Base-by-base conservation (phyloP, 2,329 filamentous ascomycete genomes). In the Sporothrix protearum region DNA sequence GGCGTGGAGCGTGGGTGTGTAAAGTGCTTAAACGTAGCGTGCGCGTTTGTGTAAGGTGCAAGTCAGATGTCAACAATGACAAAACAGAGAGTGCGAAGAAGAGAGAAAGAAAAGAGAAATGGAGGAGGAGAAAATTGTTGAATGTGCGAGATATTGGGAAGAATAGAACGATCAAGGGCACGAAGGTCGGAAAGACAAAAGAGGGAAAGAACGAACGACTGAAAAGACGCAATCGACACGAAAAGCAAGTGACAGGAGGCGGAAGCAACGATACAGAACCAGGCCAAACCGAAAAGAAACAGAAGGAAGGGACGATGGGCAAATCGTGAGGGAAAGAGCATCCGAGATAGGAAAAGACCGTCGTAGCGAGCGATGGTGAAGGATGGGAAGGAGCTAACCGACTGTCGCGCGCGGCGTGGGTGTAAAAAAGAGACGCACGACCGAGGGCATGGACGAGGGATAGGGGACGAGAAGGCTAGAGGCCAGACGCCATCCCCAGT, bases 381-480 rank as follows among this genome's bases (percentile, higher is more conserved):
- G 8, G 33, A 36, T 36, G 33, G 33, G 22, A 7, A 12, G 9
- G 16, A 7, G 47, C 1, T 3, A n/a, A n/a, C 42, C 36, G 33
- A 64, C 22, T 64, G 61, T 64, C 22, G 39, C 28, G 63, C 61
- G 59, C 59, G 36, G 59, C 59, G 36, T 47, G 61, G 25, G 25
- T 49, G 45, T 16, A 47, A 30, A 66, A 47, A 47, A 19, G 25
- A 16, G 59, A 45, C 61, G 10, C 39, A 28, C 22, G 5, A 47
- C 61, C 53, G 53, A 57, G 4, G 49, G 49, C 33, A 33, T 55
- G 33, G 39, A 39, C 51, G 16, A 69, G 66, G 47, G 64, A 68
- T 36, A 53, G 64, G 64, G 30, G 64, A 68, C 30, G 47, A 47
- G 49, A 42, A 49, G 25, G 42, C 63, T 67, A 66, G 63, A 33